Conservation (phyloP, 306 rosid genomes). For the Potentilla sterilis region DNA sequence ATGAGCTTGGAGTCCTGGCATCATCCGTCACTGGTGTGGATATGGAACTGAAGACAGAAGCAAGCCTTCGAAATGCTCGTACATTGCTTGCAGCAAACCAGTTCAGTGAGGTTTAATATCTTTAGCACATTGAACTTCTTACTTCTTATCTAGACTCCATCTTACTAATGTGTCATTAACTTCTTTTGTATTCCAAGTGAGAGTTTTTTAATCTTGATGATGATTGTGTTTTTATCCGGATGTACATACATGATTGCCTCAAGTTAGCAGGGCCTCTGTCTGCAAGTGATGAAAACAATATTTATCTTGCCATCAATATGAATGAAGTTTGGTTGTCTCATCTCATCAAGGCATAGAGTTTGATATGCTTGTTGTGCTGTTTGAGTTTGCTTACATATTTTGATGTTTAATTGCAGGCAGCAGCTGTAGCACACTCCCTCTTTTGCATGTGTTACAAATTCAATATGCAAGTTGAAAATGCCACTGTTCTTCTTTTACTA, state of each 20-base stretch:
- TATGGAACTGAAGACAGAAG: conserved; percentile 92
- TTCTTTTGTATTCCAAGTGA: neutral
- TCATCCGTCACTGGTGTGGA: conserved; percentile 88
- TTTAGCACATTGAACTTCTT: conserved; percentile 14
- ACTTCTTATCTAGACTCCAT: conserved; percentile 8
- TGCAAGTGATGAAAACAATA: neutral
- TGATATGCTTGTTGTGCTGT: neutral
- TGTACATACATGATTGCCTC: neutral
- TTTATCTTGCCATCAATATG: neutral
- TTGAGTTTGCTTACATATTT: conserved; percentile 23
- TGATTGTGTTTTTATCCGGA: neutral
- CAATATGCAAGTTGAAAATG: conserved; percentile 92
- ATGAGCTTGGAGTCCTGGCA: conserved; percentile 92
- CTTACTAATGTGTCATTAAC: neutral
- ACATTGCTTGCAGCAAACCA: conserved; percentile 90
- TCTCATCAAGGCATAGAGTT: neutral
- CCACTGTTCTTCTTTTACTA: conserved; percentile 89
- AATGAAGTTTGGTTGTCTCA: neutral
- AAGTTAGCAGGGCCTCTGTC: neutral
- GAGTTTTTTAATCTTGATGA: neutral
- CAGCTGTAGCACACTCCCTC: conserved; percentile 90
- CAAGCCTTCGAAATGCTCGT: conserved; percentile 88
- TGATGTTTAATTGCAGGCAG: conserved; percentile 56
- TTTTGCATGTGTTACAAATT: conserved; percentile 92
- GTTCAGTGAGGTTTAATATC: conserved; percentile 73